Base-by-base conservation (phyloP, 495 filamentous ascomycete genomes). In the Penicillium paradoxum region DNA sequence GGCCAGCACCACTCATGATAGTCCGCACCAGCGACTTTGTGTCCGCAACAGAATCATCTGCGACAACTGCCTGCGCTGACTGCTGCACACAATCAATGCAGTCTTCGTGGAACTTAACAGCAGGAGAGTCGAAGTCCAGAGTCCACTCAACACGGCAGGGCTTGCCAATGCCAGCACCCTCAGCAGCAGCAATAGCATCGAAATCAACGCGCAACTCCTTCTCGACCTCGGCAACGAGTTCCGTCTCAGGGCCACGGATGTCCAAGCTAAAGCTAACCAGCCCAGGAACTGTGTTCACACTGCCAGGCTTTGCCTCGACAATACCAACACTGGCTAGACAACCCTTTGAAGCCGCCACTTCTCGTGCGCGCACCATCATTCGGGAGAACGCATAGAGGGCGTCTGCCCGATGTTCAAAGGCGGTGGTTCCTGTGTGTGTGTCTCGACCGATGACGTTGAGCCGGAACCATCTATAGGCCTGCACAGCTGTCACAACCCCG, bases 391-490 rank as follows among this genome's bases (percentile, higher is more conserved):
- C 75, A 48, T 88, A 81, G 47, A 91, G 71, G 1, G 86, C 84
- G 59, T 90, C 86, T 33, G 69, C 67, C 51, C 76, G 74, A 41
- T 75, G 67, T 42, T 73, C 63, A 36, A 90, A 83, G 17, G 83
- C 80, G 1, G 88, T 92, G 0, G 87, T 90, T 1, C 88, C 88
- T 0, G 87, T 90, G 59, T 91, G 88, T 17, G 79, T 81, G 59
- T 88, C 85, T 54, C 79, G 70, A 13, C 88, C 87, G 15, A 69
- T 70, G 9, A 92, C 76, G 15, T 79, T 79, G 10, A 92, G 64
- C 3, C 79, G 86, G 64, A 79, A 83, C 88, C 88, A 90, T 43
- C 79, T 80, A 62, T 86, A 89, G 22, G 75, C 73, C 53, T 76
- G 73, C 7, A 86, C 86, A 30, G 85, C 88, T 19, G 78, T 78